Conservation (phyloP, 345 rosid genomes). For the Trapa incisa region DNA sequence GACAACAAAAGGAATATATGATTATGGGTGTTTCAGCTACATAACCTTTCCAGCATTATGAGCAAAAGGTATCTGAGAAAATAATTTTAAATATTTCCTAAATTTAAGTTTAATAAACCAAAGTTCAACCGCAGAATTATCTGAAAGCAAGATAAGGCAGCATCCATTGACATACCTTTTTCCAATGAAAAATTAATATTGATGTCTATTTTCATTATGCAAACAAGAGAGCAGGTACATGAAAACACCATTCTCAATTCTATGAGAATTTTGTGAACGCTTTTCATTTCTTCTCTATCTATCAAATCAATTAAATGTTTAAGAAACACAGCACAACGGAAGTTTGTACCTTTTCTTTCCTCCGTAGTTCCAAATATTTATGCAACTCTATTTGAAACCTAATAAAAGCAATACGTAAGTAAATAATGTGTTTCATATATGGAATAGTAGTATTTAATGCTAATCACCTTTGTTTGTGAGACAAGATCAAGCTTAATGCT, state of each 20-base stretch:
- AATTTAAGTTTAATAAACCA: neutral
- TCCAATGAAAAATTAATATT: neutral
- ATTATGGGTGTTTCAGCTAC: neutral
- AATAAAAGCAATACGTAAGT: conserved; percentile 20
- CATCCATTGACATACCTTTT: neutral
- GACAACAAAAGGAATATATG: neutral
- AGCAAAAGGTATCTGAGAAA: neutral
- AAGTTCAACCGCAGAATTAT: neutral
- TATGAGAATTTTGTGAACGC: no score
- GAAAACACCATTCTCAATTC: no score
- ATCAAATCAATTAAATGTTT: neutral
- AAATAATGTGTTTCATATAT: conserved; percentile 7
- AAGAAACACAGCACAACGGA: neutral
- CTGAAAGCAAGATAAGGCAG: neutral
- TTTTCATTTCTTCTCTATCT: neutral
- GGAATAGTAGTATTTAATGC: conserved; percentile 11
- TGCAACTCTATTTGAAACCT: conserved; percentile 76
- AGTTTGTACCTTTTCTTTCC: conserved; percentile 40
- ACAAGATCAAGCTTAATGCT: conserved; percentile 54
- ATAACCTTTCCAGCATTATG: neutral
- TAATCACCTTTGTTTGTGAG: conserved; percentile 62
- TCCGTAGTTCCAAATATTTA: conserved; percentile 43
- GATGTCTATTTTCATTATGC: neutral
- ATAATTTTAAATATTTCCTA: neutral
- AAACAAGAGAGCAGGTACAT: neutral